phyloP scores from a whole-genome alignment of 768 basidiomycete species.

The Dioszegia crocea region DNA sequence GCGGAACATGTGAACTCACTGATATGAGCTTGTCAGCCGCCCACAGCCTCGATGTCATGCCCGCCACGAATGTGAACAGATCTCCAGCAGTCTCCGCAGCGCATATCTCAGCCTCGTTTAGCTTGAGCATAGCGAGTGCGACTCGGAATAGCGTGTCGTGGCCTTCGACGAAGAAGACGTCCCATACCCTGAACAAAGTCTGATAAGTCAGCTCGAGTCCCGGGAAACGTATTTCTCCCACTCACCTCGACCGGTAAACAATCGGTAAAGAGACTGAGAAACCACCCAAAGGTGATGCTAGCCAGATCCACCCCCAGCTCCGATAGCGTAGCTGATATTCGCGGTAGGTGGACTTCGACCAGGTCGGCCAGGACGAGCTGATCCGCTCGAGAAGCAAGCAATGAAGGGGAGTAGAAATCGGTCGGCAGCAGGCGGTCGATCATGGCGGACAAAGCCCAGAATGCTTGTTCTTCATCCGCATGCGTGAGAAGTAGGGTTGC shows the following conservation, averaged over 20 bases:
- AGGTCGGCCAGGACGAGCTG: slow-evolving; percentile 86
- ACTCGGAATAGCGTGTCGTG: slow-evolving; percentile 66
- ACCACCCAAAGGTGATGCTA: slow-evolving; percentile 98
- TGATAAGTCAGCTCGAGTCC: slow-evolving; percentile 43
- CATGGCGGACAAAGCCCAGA: slow-evolving; percentile 87
- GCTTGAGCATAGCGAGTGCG: slow-evolving; percentile 77
- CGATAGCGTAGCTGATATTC: slow-evolving; percentile 68
- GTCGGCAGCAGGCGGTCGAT: slow-evolving; percentile 83
- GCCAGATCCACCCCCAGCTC: slow-evolving; percentile 82
- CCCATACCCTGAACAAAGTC: slow-evolving; percentile 96
- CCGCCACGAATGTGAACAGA: slow-evolving; percentile 82
- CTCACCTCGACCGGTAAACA: slow-evolving; percentile 87
- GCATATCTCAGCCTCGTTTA: slow-evolving; percentile 76
- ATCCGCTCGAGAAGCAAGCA: slow-evolving; percentile 89
- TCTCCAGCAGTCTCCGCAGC: slow-evolving; percentile 79
- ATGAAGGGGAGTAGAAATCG: slow-evolving; percentile 87
- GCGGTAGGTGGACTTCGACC: slow-evolving; percentile 71
- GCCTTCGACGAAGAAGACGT: slow-evolving; percentile 88
- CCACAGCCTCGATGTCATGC: slow-evolving; percentile 89
- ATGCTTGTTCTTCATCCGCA: slow-evolving; percentile 93
- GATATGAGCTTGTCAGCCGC: slow-evolving; percentile 83
- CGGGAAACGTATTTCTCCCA: neutral
- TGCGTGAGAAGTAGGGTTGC: slow-evolving; percentile 89
- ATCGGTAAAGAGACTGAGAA: slow-evolving; percentile 90
- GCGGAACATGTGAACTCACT: slow-evolving; percentile 53